Evolutionary conservation across 2,329 filamentous ascomycete species (phyloP).

Genomic region (Alternaria novae-zelandiae): DNA sequence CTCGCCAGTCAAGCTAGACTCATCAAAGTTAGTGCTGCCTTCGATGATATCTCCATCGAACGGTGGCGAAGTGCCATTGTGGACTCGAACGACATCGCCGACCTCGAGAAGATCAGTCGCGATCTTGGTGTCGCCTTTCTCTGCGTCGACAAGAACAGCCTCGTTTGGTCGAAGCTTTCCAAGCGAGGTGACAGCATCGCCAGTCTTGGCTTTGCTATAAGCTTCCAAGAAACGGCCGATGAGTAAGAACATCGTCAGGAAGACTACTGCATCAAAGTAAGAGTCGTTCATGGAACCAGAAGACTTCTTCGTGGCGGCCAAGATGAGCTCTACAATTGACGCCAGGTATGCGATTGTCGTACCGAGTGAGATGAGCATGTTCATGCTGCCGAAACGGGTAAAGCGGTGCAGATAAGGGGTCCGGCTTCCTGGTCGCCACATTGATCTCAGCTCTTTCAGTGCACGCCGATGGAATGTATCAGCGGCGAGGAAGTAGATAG

Average conservation of each 20-base stretch:
- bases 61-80: conserved; percentile 81
- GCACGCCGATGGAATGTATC: conserved; percentile 84
- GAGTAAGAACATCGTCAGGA: conserved; percentile 87
- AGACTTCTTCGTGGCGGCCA: conserved; percentile 55
- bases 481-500: conserved; percentile 84
- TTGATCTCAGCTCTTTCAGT: conserved; percentile 75
- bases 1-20: conserved; percentile 87
- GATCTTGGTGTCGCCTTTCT: conserved; percentile 54
- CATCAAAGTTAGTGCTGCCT: conserved; percentile 75
- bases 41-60: conserved; percentile 73
- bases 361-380: conserved; percentile 87
- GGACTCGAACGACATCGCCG: conserved; percentile 68
- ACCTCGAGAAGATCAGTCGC: conserved; percentile 69
- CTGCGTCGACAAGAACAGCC: conserved; percentile 69
- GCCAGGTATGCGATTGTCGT: conserved; percentile 88
- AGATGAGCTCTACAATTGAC: conserved; percentile 76
- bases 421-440: conserved; percentile 79
- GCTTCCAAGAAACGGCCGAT: conserved; percentile 77
- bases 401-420: conserved; percentile 77
- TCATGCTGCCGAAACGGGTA: conserved; percentile 96
- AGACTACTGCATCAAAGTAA: conserved; percentile 94
- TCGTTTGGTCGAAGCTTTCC: conserved; percentile 79
- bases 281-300: conserved; percentile 46
- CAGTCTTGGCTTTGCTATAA: conserved; percentile 89
- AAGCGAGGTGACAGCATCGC: conserved; percentile 81